Base-by-base conservation (phyloP, 495 filamentous ascomycete genomes). In the Daldinia vernicosa region DNA sequence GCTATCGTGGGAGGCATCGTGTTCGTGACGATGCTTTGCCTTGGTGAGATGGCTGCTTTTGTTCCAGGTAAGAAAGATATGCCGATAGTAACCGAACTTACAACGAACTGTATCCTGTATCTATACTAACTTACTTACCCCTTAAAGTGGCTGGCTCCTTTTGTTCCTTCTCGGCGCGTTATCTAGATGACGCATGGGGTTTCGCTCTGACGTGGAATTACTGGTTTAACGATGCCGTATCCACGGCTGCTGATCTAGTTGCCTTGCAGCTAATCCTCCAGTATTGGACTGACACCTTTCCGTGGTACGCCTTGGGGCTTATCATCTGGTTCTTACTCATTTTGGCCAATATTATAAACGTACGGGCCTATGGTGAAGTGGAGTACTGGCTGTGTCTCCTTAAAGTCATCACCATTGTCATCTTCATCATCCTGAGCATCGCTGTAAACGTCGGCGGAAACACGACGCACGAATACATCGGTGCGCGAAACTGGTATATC, bases 181-280 rank as follows among this genome's bases (percentile, higher is more conserved):
- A 89, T 60, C 83, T 88, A 40, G 88, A 88, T 85, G 60, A 89
- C 27, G 74, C 88, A 67, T 79, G 92, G 74, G 89, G 89, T 51
- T 91, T 91, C 74, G 85, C 88, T 37, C 87, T 92, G 72, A 90
- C 89, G 40, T 92, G 89, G 89, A 75, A 72, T 45, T 79, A 76
- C 63, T 78, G 64, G 74, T 70, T 76, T 59, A 81, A 78, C 66
- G 74, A 73, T 37, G 75, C 76, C 17, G 89, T 89, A 27, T 90
- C 88, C 0, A 86, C 89, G 59, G 89, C 87, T 35, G 81, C 89
- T 9, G 90, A 92, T 68, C 83, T 92, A 22, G 88, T 88, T 6
- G 89, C 89, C 2, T 88, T 90, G 9, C 83, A 88, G 12, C 70
- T 90, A 63, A 84, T 92, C 45, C 89, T 92, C 45, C 82, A 87